phyloP scores from a whole-genome alignment of 257 asterid genomes.

The Przewalskia tangutica region DNA sequence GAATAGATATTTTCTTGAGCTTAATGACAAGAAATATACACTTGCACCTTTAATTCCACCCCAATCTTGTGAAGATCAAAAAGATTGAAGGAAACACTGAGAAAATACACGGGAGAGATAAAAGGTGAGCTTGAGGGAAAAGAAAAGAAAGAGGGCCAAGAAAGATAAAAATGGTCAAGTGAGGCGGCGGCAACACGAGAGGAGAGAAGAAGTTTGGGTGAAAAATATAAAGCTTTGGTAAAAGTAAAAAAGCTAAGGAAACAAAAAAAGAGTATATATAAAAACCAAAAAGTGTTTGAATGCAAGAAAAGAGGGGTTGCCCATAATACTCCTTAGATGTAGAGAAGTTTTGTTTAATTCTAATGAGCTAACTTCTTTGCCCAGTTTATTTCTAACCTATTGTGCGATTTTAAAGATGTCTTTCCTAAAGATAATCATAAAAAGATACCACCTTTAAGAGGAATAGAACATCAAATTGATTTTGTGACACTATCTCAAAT shows the following conservation, averaged over 20 bases:
- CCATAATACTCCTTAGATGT: neutral
- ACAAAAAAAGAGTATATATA: neutral
- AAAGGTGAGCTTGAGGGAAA: neutral
- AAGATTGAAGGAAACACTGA: neutral
- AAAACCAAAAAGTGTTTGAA: neutral
- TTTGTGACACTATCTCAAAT: neutral
- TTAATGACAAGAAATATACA: neutral
- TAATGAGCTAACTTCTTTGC: neutral
- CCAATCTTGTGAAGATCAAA: neutral
- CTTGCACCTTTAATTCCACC: neutral
- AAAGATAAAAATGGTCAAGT: neutral
- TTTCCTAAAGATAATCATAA: neutral
- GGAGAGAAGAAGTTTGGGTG: neutral
- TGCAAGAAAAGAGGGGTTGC: neutral
- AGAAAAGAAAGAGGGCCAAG: neutral
- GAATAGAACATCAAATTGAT: neutral
- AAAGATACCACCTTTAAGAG: neutral
- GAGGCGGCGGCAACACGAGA: neutral
- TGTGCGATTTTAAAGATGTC: neutral
- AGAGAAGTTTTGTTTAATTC: neutral
- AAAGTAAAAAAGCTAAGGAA: neutral
- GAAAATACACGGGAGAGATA: neutral
- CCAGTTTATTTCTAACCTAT: neutral
- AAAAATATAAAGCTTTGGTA: neutral
- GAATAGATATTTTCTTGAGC: too few relatives aligned